Conservation (phyloP, 202 grass and related monocot genomes). For the Brachypodium distachyon region DNA sequence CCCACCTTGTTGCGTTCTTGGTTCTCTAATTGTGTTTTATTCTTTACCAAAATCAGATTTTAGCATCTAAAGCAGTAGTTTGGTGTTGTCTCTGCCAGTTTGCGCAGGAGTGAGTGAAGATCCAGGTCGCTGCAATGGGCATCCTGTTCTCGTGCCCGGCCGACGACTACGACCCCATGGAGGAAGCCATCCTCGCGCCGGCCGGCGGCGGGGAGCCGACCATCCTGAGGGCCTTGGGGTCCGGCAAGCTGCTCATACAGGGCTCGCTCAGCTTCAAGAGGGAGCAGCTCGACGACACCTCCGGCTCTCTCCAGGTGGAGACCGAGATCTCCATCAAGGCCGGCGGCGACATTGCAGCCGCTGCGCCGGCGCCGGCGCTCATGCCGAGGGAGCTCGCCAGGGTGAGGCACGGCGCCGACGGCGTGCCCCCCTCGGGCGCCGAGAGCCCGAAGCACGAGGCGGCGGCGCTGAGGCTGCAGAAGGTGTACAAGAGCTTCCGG, state of each 20-base stretch:
- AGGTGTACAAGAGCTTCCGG: constrained; percentile 97
- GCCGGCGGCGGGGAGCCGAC: constrained; percentile 10
- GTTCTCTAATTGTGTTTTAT: not conserved
- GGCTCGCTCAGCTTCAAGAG: constrained; percentile 69
- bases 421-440: not conserved
- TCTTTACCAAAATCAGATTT: not conserved
- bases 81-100: not conserved
- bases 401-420: constrained; percentile 31
- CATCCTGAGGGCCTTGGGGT: constrained; percentile 40
- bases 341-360: not conserved
- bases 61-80: not conserved
- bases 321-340: constrained; percentile 62
- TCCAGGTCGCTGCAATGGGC: constrained; percentile 18
- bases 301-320: constrained; percentile 42
- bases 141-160: constrained; percentile 42
- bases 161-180: constrained; percentile 34
- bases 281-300: constrained; percentile 14
- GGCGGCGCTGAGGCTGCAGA: constrained; percentile 73
- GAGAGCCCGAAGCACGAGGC: constrained; percentile 79
- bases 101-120: not conserved
- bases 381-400: constrained; percentile 6
- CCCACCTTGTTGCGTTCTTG: not conserved
- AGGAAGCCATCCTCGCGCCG: not conserved
- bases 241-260: constrained; percentile 61
- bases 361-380: not conserved